Base-by-base conservation (phyloP, 2,329 filamentous ascomycete genomes). In the Arachnopeziza araneosa region DNA sequence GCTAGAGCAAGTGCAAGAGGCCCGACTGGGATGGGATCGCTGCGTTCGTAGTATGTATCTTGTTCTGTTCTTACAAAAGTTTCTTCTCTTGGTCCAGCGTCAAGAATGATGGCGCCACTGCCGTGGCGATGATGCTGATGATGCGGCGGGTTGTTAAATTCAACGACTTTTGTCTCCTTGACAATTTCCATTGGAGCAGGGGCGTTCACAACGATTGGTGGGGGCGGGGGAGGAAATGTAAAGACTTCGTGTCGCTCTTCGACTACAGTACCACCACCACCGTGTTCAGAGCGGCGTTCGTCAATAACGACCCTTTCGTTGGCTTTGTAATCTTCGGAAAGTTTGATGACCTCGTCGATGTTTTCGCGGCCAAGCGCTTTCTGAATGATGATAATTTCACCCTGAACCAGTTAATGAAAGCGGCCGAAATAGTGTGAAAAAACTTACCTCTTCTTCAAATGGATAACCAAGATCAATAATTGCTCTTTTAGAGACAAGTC, bases 351-450 rank as follows among this genome's bases (percentile, higher is more conserved):
- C 69, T 96, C 89, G 67, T 97, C 92, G 64, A 97, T 97, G 68
- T 96, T 91, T 21, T 93, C 86, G 68, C 96, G 93, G 19, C 91
- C 90, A 5, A 98, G 81, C 10, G 93, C 93, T 70, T 90, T 88
- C 67, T 89, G 85, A 36, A 98, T 86, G 56, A 96, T 83, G 67
- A 95, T 85, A 23, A 88, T 89, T 66, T 89, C 87, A 49, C 89
- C 91, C 90, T 95, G 30, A 21, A 8, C 51, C 8, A 7, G 56
- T 64, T 82, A 62, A 78, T 76, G 50, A 49, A 55, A 19, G 1
- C 8, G 10, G 17, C 2, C 55, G 8, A 23, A 51, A 56, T 30
- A n/a, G n/a, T 44, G 7, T 21, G 5, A 22, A 14, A 23, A 54
- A 44, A 72, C 83, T 67, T 75, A 93, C 91, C 80, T 96, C 91